Conservation (phyloP, 2,329 filamentous ascomycete genomes). For the Passalora sequoiae region DNA sequence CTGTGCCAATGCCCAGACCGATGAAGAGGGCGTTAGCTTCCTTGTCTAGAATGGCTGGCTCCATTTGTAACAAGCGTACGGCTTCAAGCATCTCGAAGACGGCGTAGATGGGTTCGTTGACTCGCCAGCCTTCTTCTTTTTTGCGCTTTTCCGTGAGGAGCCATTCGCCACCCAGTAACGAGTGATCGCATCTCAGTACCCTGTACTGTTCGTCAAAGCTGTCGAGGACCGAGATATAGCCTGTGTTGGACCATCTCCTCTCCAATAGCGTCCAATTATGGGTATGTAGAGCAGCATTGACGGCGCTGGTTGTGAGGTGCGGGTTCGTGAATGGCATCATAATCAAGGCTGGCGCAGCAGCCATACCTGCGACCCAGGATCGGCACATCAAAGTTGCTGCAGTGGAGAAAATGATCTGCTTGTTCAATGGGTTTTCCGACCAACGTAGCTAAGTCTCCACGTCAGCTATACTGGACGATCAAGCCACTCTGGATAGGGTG, state of each 20-base stretch:
- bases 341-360: constrained; percentile 66
- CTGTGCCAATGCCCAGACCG: constrained; percentile 87
- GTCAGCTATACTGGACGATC: no score
- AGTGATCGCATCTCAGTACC: constrained; percentile 88
- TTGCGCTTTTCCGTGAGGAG: constrained; percentile 47
- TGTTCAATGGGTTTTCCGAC: no score
- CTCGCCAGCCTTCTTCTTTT: constrained; percentile 40
- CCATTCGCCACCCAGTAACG: constrained; percentile 90
- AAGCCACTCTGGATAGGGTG: no score
- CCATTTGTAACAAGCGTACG: constrained; percentile 68
- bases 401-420: no score
- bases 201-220: constrained; percentile 66
- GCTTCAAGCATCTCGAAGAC: constrained; percentile 96
- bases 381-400: no score
- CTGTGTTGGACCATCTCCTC: constrained; percentile 78
- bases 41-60: constrained; percentile 33
- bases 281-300: constrained; percentile 57
- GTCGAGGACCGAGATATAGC: constrained; percentile 87
- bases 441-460: no score
- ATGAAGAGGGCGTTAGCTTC: constrained; percentile 66
- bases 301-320: constrained; percentile 58
- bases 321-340: constrained; percentile 69
- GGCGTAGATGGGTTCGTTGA: constrained; percentile 84
- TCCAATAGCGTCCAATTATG: constrained; percentile 73
- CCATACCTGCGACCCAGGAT: no score